These are phyloP conservation scores for Schwanniomyces pseudopolymorphus DNA, from an alignment of 805 yeast species.

Conservation along the genomic window DNA sequence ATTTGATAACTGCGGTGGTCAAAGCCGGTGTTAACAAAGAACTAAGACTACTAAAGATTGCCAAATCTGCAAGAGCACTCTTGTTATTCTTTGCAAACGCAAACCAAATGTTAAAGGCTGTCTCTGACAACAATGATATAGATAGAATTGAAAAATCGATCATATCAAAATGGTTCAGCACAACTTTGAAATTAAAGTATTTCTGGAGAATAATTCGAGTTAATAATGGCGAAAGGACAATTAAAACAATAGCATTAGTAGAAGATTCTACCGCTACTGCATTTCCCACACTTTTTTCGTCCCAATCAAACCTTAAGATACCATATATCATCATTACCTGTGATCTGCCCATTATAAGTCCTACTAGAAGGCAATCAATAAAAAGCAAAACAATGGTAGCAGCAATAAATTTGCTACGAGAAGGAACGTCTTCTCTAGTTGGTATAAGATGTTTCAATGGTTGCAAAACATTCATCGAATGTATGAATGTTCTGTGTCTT, in stretches of 20 bases:
- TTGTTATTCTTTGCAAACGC: slow-evolving; percentile 9
- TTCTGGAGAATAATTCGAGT: slow-evolving; percentile 36
- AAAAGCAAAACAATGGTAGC: slow-evolving; percentile 43
- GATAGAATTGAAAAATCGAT: slow-evolving; percentile 45
- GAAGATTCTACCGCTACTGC: slow-evolving; percentile 53
- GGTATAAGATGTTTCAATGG: slow-evolving; percentile 58
- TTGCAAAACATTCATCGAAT: slow-evolving; percentile 22
- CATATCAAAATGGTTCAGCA: slow-evolving; percentile 50
- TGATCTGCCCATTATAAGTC: slow-evolving; percentile 38
- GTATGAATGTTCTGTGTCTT: not conserved
- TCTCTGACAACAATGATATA: slow-evolving; percentile 31
- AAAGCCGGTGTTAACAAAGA: slow-evolving; percentile 53
- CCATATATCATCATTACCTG: slow-evolving; percentile 52
- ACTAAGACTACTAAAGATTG: slow-evolving; percentile 45
- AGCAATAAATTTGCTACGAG: slow-evolving; percentile 14
- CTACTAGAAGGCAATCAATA: slow-evolving; percentile 41
- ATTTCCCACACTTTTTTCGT: slow-evolving; percentile 53
- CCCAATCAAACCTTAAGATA: slow-evolving; percentile 54
- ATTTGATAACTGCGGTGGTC: slow-evolving; percentile 60
- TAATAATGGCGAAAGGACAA: slow-evolving; percentile 51
- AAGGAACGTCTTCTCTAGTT: slow-evolving; percentile 7
- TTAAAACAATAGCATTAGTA: slow-evolving; percentile 47
- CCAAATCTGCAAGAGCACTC: slow-evolving; percentile 4
- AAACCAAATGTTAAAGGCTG: slow-evolving; percentile 24
- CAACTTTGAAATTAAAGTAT: slow-evolving; percentile 25